Percentiles rank a stretch among this genome's conserved stretches.
Conservation (phyloP, 345 rosid genomes). For the Ailanthus altissimus region DNA sequence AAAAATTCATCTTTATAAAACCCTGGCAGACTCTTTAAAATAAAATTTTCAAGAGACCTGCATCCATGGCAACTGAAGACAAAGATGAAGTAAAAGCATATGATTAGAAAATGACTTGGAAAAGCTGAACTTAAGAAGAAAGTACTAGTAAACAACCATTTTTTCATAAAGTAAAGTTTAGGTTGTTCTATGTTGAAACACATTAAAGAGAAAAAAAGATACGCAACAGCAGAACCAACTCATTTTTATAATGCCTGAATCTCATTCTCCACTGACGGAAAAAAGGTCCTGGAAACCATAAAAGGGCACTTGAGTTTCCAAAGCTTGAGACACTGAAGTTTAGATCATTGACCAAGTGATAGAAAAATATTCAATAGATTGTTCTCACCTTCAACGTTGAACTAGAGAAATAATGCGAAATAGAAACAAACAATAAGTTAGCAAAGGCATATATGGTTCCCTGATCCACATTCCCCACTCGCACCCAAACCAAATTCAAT, state of each 20-base stretch:
- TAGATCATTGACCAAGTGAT: background rate
- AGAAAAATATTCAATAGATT: background rate
- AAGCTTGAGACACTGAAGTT: background rate
- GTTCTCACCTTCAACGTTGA: background rate
- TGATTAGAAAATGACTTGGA: no score
- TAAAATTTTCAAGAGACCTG: no score
- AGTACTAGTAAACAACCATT: no score
- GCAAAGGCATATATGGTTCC: background rate
- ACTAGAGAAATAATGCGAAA: background rate
- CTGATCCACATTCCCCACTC: no score
- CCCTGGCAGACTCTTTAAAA: no score
- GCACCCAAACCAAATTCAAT: no score
- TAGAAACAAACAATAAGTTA: background rate
- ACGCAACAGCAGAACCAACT: background rate
- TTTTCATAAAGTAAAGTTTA: no score
- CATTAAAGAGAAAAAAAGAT: background rate
- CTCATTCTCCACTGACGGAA: background rate
- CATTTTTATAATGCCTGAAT: background rate
- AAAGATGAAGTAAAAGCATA: no score
- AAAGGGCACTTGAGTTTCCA: background rate
- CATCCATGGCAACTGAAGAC: no score
- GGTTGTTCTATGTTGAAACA: no score
- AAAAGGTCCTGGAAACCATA: background rate
- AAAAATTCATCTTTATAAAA: no score
- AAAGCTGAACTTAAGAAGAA: no score